Base-by-base conservation (phyloP, 805 yeast species). In the Zygoascus biomembranicola region DNA sequence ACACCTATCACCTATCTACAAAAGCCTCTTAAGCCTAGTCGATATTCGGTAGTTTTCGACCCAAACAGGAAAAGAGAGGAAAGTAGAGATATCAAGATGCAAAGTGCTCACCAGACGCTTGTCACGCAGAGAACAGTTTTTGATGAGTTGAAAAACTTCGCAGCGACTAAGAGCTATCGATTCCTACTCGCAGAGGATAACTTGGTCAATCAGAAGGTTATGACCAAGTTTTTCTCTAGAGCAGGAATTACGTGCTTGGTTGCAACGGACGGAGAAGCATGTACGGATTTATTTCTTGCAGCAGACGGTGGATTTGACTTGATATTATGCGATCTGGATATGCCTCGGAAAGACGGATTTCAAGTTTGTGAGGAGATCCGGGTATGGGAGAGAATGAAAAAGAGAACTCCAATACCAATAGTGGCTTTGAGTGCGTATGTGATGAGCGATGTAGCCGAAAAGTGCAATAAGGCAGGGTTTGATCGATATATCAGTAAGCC, bases 111-210 rank as follows among this genome's bases (percentile, higher is more conserved):
- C 44, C 52, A 57, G 54, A 49, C 55, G 8, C 19, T 56, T 26
- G 52, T 51, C 32, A 52, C 47, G 14, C 63, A 60, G 49, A 56
- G 55, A 52, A 48, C 50, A 11, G 57, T 63, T 18, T 63, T 60
- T 44, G 55, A 57, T 20, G 62, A 58, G 8, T 50, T 67, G 32
- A 37, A 41, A 32, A 28, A 37, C 35, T 60, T 60, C 46, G 59
- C 58, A 11, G 28, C 31, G 13, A 54, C 53, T 18, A 54, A 52
- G 20, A 45, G 52, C 23, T 57, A 53, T 35, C 58, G 61, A 52
- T 80, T 90, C 20, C 70, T 90, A 50, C 87, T 90, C n/a, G 97
- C 96, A 0, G 97, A 90, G 65, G 97, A 90, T 63, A 90, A 90
- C 62, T 73, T 78, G 57, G 96, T 90, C 9, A 90, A 90, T 63